These are phyloP conservation scores for Suillus decipiens DNA, from an alignment of 768 basidiomycete species.

Conservation along the genomic window DNA sequence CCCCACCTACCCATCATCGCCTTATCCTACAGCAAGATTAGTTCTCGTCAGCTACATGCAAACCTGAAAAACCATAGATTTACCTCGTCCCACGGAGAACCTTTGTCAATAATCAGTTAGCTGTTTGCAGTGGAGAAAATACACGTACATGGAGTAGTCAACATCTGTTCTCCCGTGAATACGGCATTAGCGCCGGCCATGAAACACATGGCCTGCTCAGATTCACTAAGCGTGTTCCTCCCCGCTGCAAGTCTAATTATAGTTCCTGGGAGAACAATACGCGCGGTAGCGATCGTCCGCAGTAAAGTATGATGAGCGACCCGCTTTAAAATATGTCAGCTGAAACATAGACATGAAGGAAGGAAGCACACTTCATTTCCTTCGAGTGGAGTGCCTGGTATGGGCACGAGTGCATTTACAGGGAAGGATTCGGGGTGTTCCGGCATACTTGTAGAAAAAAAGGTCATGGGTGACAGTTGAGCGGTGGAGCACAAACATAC, in stretches of 20 bases:
- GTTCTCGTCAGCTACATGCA: slow-evolving; percentile 13
- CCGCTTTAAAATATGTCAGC: slow-evolving; percentile 47
- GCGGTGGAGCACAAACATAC: slow-evolving; percentile 45
- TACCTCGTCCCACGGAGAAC: slow-evolving; percentile 93
- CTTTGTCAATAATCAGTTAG: slow-evolving; percentile 38
- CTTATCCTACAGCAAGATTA: slow-evolving; percentile 62
- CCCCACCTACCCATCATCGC: slow-evolving; percentile 95
- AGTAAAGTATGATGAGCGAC: slow-evolving; percentile 82
- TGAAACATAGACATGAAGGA: not conserved
- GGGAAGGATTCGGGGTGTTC: slow-evolving; percentile 99
- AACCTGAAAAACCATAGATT: slow-evolving; percentile 16
- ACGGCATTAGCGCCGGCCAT: slow-evolving; percentile 98
- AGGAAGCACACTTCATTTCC: slow-evolving; percentile 68
- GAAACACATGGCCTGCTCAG: slow-evolving; percentile 97
- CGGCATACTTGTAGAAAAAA: slow-evolving; percentile 61
- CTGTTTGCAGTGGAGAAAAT: slow-evolving; percentile 5
- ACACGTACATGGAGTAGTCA: slow-evolving; percentile 90
- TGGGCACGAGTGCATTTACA: slow-evolving; percentile 96
- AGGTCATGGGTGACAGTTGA: slow-evolving; percentile 10
- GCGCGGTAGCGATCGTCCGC: slow-evolving; percentile 93
- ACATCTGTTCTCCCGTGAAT: slow-evolving; percentile 97
- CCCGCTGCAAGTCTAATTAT: slow-evolving; percentile 97
- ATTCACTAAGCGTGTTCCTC: slow-evolving; percentile 82
- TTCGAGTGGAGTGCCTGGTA: slow-evolving; percentile 91
- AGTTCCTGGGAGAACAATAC: slow-evolving; percentile 86